Base-by-base conservation (phyloP, 1,284 basidiomycete species). In the Phaffia rhodozyma region DNA sequence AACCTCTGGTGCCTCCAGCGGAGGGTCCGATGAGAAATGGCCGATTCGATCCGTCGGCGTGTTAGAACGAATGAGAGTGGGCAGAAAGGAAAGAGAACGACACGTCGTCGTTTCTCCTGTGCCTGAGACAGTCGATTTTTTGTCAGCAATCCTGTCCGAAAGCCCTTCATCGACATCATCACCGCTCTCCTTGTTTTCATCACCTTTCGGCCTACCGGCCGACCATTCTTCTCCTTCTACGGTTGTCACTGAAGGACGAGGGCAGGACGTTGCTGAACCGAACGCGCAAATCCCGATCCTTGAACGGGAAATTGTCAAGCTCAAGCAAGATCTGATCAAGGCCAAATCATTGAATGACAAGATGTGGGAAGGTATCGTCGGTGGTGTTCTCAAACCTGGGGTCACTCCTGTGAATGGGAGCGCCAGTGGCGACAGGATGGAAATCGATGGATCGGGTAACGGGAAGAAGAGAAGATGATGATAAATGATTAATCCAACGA, bases 341-440 rank as follows among this genome's bases (percentile, higher is more conserved):
- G 91, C 91, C 4, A 88, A 89, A 71, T 82, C 84, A 43, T 80
- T 92, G 64, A 94, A 93, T 69, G 89, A 92, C 71, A 80, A 82
- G 60, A 92, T 93, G 86, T 93, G 91, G 91, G 86, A 87, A 68
- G 82, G 81, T 1, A 82, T 92, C 25, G 63, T 65, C 3, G 59
- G 52, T n/a, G 63, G 63, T 21, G 49, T 52, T 18, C 34, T 65
- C 6, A 50, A 54, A 1, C 30, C 52, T 2, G 63, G 55, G 2
- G 63, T n/a, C 1, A 59, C 47, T 18, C 56, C 38, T 43, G 38
- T 43, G 13, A 43, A 43, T 16, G 38, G 38, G 13, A 16, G 38
- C 38, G 38, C 38, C 38, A 16, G 16, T 11, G 38, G 38, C 2
- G 38, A 43, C 13, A 43, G 13, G 38, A 43, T 43, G 38, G 38